These are phyloP conservation scores for Cyclotella cryptica DNA, from an alignment of 108 stramenopile genomes.

Conservation along the genomic window DNA sequence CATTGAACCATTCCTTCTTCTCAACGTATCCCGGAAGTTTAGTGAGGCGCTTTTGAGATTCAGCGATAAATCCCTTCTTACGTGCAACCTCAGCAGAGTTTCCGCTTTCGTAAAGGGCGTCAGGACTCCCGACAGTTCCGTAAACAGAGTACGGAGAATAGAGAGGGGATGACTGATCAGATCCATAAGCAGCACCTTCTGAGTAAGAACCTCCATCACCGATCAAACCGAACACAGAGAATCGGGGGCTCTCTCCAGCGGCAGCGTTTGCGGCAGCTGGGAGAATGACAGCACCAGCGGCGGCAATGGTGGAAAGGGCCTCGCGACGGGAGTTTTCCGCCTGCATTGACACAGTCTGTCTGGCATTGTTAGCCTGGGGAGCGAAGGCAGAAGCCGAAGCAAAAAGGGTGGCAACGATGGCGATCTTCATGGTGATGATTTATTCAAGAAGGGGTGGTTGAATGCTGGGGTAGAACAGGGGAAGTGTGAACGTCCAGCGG, in stretches of 20 bases:
- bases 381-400: conserved; percentile 82
- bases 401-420: conserved; percentile 76
- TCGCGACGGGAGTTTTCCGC: conserved; percentile 77
- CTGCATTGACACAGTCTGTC: conserved; percentile 35
- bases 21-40: conserved; percentile 75
- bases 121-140: conserved; percentile 42
- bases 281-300: conserved; percentile 77
- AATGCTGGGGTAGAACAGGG: too few species aligned
- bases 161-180: conserved; percentile 64
- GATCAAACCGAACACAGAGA: conserved; percentile 89
- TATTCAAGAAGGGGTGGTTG: background rate
- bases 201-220: conserved; percentile 87
- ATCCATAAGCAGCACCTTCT: conserved; percentile 90
- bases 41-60: conserved; percentile 75
- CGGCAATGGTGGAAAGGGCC: conserved; percentile 72
- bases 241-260: conserved; percentile 87
- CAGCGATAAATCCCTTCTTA: conserved; percentile 86
- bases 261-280: conserved; percentile 87
- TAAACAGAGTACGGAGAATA: conserved; percentile 92
- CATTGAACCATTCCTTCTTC: conserved; percentile 89
- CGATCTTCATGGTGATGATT: conserved; percentile 78
- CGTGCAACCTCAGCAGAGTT: conserved; percentile 61
- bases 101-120: conserved; percentile 64
- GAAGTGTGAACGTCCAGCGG: background rate
- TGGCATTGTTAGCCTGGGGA: conserved; percentile 46